Percentiles rank a stretch among this genome's conserved stretches.
phyloP scores from a whole-genome alignment of 2,329 filamentous ascomycete genomes.

The Chaetomiaceae sp. region DNA sequence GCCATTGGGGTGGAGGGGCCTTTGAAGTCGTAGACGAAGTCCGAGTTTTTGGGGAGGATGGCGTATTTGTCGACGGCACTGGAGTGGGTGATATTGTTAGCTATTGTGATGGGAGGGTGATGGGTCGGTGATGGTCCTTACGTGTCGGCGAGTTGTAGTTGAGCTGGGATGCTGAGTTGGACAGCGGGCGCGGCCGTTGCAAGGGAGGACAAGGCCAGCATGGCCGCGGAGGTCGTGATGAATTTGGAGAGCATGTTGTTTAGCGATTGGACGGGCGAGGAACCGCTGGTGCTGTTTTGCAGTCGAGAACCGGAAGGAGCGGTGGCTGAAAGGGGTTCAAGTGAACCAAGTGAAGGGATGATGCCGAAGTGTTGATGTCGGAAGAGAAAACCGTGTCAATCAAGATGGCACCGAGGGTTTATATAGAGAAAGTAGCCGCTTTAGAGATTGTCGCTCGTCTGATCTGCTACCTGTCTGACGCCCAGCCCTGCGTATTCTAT shows the following conservation, averaged over 20 bases:
- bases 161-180: conserved; percentile 1
- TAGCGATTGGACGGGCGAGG: too few species aligned
- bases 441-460: too few species aligned
- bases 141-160: conserved; percentile 6
- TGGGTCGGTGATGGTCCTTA: not conserved
- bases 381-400: too few species aligned
- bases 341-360: too few species aligned
- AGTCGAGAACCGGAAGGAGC: too few species aligned
- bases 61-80: not conserved
- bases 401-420: too few species aligned
- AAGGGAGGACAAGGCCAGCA: not conserved
- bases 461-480: too few species aligned
- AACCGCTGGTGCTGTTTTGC: too few species aligned
- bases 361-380: too few species aligned
- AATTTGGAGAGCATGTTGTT: not conserved
- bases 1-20: not conserved
- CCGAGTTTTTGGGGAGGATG: not conserved
- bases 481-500: too few species aligned
- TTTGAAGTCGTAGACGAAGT: conserved; percentile 5
- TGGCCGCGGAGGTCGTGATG: not conserved
- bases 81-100: not conserved
- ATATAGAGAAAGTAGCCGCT: too few species aligned
- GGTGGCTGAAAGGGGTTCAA: too few species aligned
- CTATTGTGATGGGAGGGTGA: not conserved
- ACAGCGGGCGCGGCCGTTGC: not conserved